These are phyloP conservation scores for Podospora fimiseda DNA, from an alignment of 495 filamentous ascomycete genomes.

Conservation along the genomic window DNA sequence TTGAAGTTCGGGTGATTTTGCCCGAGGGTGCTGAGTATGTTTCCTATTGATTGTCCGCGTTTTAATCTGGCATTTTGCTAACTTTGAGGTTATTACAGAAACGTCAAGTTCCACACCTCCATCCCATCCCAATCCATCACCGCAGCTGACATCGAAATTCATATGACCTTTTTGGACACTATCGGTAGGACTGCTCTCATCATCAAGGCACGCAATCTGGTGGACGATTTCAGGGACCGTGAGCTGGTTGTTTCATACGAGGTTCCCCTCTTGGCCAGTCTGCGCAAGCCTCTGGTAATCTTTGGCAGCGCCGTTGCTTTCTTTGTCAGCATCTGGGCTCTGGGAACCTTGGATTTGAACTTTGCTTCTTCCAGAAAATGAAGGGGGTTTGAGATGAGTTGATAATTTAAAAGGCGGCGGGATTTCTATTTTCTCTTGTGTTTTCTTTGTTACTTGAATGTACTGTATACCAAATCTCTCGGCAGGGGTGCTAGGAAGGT, in stretches of 20 bases:
- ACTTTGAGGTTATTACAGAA: conserved; percentile 35
- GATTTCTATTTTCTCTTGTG: conserved; percentile 1
- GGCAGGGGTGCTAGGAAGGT: neutral
- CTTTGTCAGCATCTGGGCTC: conserved; percentile 67
- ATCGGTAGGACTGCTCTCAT: conserved; percentile 77
- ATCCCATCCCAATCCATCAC: conserved; percentile 54
- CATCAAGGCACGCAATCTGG: conserved; percentile 75
- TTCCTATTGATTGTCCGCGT: neutral
- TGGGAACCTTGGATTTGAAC: conserved; percentile 65
- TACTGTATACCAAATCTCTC: neutral
- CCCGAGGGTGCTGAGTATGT: conserved; percentile 88
- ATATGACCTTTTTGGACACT: conserved; percentile 89
- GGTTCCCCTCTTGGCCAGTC: conserved; percentile 63
- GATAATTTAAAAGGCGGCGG: conserved; percentile 16
- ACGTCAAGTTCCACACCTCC: conserved; percentile 60
- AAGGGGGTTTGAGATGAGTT: too few relatives aligned
- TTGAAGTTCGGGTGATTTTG: conserved; percentile 73
- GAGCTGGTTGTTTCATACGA: conserved; percentile 86
- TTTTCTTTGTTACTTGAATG: neutral
- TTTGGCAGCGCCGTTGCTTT: conserved; percentile 66
- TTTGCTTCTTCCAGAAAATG: conserved; percentile 27
- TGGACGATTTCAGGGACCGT: conserved; percentile 78
- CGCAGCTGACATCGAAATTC: conserved; percentile 42
- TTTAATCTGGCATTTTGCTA: neutral
- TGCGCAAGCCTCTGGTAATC: conserved; percentile 82